These are phyloP conservation scores for Crassisporium funariophilum DNA, from an alignment of 768 basidiomycete genomes.

Conservation along the genomic window DNA sequence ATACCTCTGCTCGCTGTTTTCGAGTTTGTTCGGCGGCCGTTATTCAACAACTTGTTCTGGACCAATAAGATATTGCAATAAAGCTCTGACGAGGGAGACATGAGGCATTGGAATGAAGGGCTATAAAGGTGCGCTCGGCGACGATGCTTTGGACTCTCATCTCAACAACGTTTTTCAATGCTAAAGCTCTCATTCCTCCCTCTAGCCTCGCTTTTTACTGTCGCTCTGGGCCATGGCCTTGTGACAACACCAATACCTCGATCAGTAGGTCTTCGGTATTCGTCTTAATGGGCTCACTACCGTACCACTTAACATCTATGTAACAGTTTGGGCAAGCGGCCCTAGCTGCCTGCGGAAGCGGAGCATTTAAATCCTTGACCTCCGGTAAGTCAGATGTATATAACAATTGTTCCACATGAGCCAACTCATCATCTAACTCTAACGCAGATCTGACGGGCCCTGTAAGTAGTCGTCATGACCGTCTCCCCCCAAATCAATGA, in stretches of 20 bases:
- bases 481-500: neutral
- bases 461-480: slow-evolving; percentile 25
- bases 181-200: neutral
- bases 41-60: too few relatives aligned
- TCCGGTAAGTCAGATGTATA: slow-evolving; percentile 19
- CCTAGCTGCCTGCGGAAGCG: slow-evolving; percentile 33
- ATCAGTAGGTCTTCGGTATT: slow-evolving; percentile 17
- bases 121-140: too few relatives aligned
- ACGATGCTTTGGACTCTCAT: too few relatives aligned
- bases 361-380: slow-evolving; percentile 26
- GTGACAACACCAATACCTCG: slow-evolving; percentile 32
- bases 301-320: neutral
- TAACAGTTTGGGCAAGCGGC: slow-evolving; percentile 31
- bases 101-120: too few relatives aligned
- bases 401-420: neutral
- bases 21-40: too few relatives aligned
- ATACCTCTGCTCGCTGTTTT: too few relatives aligned
- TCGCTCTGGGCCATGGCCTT: slow-evolving; percentile 27
- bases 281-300: neutral
- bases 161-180: too few relatives aligned
- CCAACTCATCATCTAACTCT: neutral
- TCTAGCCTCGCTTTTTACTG: slow-evolving; percentile 10
- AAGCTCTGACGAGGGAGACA: too few relatives aligned
- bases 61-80: too few relatives aligned
- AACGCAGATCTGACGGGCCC: slow-evolving; percentile 30